Conservation (phyloP, 2,329 filamentous ascomycete genomes). For the Pleoardoris graminearum region DNA sequence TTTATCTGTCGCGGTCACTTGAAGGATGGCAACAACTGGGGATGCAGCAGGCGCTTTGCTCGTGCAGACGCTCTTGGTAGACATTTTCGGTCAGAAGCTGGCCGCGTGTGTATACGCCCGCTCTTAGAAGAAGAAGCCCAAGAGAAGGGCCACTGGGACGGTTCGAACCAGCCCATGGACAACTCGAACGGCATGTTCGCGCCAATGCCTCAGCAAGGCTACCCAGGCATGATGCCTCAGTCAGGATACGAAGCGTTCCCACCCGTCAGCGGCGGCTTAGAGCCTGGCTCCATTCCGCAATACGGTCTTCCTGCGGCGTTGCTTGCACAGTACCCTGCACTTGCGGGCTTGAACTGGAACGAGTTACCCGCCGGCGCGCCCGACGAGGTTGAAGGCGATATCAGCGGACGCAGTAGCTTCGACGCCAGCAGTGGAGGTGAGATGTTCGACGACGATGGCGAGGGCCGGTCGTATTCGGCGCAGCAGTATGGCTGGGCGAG, state of each 20-base stretch:
- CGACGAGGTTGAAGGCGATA: constrained; percentile 61
- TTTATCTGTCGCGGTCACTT: constrained; percentile 95
- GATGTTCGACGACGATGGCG: constrained; percentile 73
- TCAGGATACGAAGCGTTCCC: constrained; percentile 40
- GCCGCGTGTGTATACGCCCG: constrained; percentile 95
- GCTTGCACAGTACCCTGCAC: constrained; percentile 86
- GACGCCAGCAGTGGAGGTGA: constrained; percentile 70
- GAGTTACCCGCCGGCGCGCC: constrained; percentile 66
- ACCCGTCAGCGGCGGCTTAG: constrained; percentile 25
- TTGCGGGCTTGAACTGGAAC: constrained; percentile 89
- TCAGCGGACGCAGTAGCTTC: constrained; percentile 79
- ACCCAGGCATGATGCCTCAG: constrained; percentile 40
- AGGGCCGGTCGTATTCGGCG: constrained; percentile 54
- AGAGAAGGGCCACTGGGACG: constrained; percentile 67
- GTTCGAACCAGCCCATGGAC: constrained; percentile 61
- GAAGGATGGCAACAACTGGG: constrained; percentile 82
- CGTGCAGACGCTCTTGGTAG: constrained; percentile 91
- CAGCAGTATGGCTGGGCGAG: constrained; percentile 43
- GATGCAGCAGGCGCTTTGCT: constrained; percentile 89
- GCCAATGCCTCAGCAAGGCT: constrained; percentile 35
- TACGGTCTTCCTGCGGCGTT: constrained; percentile 80
- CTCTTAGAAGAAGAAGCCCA: constrained; percentile 91
- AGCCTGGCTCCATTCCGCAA: constrained; percentile 35
- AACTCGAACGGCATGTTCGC: constrained; percentile 50
- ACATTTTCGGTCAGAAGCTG: constrained; percentile 94